Evolutionary conservation across 2,329 filamentous ascomycete species (phyloP).

Genomic region (Pseudofabraea citricarpa): DNA sequence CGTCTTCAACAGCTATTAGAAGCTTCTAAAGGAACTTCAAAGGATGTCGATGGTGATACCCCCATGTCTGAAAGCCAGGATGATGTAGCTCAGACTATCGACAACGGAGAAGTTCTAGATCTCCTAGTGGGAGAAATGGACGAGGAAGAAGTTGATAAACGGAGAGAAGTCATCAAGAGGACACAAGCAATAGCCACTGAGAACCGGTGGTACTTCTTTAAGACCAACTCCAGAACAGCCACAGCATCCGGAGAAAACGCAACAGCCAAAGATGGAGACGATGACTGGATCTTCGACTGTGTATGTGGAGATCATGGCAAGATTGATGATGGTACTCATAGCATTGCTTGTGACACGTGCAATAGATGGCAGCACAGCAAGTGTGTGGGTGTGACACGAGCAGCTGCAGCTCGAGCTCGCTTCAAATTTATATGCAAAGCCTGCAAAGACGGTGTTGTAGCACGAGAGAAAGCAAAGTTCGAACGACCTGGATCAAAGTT

Average conservation of each 20-base stretch:
- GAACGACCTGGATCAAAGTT: slow-evolving; percentile 9
- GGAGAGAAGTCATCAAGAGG: slow-evolving; percentile 52
- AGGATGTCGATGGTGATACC: too few relatives aligned
- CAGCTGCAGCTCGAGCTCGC: neutral
- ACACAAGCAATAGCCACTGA: slow-evolving; percentile 53
- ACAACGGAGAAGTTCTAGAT: slow-evolving; percentile 34
- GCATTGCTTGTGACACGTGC: slow-evolving; percentile 86
- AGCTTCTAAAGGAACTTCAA: slow-evolving; percentile 13
- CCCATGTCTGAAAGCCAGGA: neutral
- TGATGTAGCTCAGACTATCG: slow-evolving; percentile 1
- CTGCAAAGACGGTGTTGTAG: neutral
- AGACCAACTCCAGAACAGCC: slow-evolving; percentile 9
- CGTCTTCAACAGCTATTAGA: slow-evolving; percentile 31
- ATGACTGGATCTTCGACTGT: slow-evolving; percentile 67
- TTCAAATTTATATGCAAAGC: neutral
- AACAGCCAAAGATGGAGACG: slow-evolving; percentile 2
- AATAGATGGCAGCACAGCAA: slow-evolving; percentile 92
- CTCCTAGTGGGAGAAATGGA: slow-evolving; percentile 36
- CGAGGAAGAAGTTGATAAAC: slow-evolving; percentile 36
- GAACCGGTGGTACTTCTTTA: slow-evolving; percentile 55
- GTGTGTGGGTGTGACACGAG: slow-evolving; percentile 65
- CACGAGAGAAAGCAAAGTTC: neutral
- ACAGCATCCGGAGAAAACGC: slow-evolving; percentile 8
- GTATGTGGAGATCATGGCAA: slow-evolving; percentile 81
- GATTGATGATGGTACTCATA: slow-evolving; percentile 86